These are phyloP conservation scores for Chaetomiaceae sp. DNA, from an alignment of 2,329 filamentous ascomycete genomes.

Conservation along the genomic window DNA sequence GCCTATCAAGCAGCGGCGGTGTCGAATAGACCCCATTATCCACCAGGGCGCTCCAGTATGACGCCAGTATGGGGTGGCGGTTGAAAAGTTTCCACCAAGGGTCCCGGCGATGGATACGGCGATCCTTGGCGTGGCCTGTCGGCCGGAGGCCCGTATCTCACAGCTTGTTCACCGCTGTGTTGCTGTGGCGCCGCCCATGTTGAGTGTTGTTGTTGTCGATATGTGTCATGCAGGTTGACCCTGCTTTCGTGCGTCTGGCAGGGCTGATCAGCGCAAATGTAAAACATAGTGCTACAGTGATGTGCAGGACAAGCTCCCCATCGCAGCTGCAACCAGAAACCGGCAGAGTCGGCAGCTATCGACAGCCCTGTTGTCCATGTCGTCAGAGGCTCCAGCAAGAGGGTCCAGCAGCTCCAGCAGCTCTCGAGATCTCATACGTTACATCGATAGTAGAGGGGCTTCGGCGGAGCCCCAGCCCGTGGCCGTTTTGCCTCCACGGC, in stretches of 20 bases:
- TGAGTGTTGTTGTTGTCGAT: background rate
- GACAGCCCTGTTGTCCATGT: slow-evolving; percentile 12
- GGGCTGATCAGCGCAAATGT: background rate
- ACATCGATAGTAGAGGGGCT: slow-evolving; percentile 4
- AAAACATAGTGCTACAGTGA: background rate
- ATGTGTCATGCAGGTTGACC: background rate
- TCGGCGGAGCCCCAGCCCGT: slow-evolving; percentile 8
- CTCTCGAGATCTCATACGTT: slow-evolving; percentile 5
- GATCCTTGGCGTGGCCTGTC: no score
- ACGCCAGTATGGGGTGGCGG: slow-evolving; percentile 12
- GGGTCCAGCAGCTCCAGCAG: no score
- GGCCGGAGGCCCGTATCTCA: no score
- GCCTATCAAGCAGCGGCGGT: slow-evolving; percentile 3
- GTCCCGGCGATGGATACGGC: background rate
- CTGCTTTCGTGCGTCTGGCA: background rate
- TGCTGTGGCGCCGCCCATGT: background rate
- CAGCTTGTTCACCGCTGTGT: no score
- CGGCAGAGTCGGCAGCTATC: background rate
- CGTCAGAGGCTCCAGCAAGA: slow-evolving; percentile 17
- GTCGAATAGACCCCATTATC: slow-evolving; percentile 6
- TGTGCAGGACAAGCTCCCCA: background rate
- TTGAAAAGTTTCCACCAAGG: slow-evolving; percentile 1
- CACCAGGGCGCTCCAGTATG: slow-evolving; percentile 9
- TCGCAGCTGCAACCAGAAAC: background rate
- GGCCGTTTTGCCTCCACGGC: slow-evolving; percentile 1